Evolutionary conservation across 257 asterid species (phyloP).

Genomic region (Solanum medicagineum): DNA sequence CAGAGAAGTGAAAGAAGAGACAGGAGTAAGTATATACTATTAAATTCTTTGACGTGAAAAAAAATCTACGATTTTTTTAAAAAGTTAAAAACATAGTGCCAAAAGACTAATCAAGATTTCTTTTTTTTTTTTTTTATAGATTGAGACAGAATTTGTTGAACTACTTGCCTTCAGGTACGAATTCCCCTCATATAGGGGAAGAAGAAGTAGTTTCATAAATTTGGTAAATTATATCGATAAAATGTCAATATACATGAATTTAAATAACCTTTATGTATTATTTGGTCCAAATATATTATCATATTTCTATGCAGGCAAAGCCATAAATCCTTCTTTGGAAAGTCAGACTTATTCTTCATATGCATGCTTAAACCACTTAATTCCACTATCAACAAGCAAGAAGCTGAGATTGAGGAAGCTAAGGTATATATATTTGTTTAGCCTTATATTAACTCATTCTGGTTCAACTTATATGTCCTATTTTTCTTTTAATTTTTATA

Average conservation of each 20-base stretch:
- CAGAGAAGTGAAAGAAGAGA: conserved; percentile 95
- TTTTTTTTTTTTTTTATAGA: conserved; percentile 15
- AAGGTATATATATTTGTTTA: conserved; percentile 27
- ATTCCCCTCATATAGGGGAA: not conserved
- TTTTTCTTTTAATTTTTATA: no score
- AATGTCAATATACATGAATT: not conserved
- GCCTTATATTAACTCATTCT: no score
- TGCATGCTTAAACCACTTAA: conserved; percentile 83
- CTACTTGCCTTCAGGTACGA: conserved; percentile 71
- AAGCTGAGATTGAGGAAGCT: conserved; percentile 85
- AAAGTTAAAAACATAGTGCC: not conserved
- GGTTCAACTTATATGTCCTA: no score
- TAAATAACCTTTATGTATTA: not conserved
- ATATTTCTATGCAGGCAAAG: conserved; percentile 43
- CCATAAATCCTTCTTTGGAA: conserved; percentile 68
- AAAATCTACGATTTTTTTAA: not conserved
- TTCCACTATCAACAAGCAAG: conserved; percentile 55
- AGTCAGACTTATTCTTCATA: conserved; percentile 79
- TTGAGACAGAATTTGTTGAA: conserved; percentile 65
- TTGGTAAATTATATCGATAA: not conserved
- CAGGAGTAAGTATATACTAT: conserved; percentile 51
- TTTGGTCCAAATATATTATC: no score
- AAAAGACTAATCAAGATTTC: not conserved
- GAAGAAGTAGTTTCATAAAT: no score
- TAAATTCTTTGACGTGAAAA: not conserved